phyloP scores from a whole-genome alignment of 164 flowering plant species.

The Umbilicus rupestris region DNA sequence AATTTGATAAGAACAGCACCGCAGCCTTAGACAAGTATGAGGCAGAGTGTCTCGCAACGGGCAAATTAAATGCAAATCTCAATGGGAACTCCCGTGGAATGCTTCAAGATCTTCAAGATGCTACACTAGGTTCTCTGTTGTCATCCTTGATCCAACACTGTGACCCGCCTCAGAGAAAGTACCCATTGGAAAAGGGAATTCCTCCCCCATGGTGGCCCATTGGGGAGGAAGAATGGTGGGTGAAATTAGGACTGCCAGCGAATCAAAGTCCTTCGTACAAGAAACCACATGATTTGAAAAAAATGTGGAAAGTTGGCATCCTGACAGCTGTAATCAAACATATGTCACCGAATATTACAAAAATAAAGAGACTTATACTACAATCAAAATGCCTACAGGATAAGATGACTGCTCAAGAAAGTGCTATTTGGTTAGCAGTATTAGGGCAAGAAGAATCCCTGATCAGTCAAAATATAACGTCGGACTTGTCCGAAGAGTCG shows the following conservation, averaged over 20 bases:
- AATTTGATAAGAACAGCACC: slow-evolving; percentile 78
- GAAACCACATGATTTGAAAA: slow-evolving; percentile 54
- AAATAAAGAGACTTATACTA: slow-evolving; percentile 46
- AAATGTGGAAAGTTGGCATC: slow-evolving; percentile 51
- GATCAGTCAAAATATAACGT: slow-evolving; percentile 16
- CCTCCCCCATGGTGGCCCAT: slow-evolving; percentile 60
- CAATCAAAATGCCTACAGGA: slow-evolving; percentile 60
- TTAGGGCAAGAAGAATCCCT: slow-evolving; percentile 42
- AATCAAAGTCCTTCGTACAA: slow-evolving; percentile 49
- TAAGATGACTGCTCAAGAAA: slow-evolving; percentile 55
- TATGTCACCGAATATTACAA: slow-evolving; percentile 47
- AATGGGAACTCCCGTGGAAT: slow-evolving; percentile 5
- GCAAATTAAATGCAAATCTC: slow-evolving; percentile 29
- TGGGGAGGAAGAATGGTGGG: slow-evolving; percentile 52
- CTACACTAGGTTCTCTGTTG: slow-evolving; percentile 44
- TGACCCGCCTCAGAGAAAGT: slow-evolving; percentile 55
- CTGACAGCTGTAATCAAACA: slow-evolving; percentile 52
- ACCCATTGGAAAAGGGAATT: slow-evolving; percentile 46
- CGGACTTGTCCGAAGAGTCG: not conserved
- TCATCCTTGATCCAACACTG: slow-evolving; percentile 58
- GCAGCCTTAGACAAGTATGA: slow-evolving; percentile 66
- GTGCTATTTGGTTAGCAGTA: slow-evolving; percentile 48
- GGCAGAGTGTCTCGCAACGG: slow-evolving; percentile 22
- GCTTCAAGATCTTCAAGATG: slow-evolving; percentile 47
- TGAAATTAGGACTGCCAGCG: slow-evolving; percentile 33